Percentiles rank a stretch among this genome's conserved stretches.
phyloP scores from a whole-genome alignment of 169 alveolate genomes.

The Blepharisma undulans region DNA sequence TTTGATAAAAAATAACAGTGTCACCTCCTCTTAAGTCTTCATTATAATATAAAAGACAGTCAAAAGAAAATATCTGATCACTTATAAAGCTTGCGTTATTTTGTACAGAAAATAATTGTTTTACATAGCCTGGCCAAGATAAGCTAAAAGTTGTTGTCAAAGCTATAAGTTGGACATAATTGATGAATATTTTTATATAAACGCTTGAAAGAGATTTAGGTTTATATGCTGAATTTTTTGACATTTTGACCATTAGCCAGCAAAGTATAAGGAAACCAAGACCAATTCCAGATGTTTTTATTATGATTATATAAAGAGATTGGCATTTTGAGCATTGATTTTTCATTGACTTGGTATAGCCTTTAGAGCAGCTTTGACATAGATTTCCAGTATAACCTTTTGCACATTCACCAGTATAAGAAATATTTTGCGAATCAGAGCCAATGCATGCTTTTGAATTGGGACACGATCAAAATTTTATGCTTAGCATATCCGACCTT shows the following conservation, averaged over 20 bases:
- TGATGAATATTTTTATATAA: constrained; percentile 45
- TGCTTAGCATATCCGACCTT: constrained; percentile 43
- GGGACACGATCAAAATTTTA: constrained; percentile 45
- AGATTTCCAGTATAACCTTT: neutral
- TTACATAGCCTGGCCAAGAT: constrained; percentile 49
- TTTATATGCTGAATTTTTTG: constrained; percentile 14
- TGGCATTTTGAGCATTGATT: neutral
- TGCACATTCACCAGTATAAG: neutral
- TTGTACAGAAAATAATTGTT: constrained; percentile 19
- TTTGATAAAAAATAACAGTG: neutral
- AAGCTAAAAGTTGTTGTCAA: constrained; percentile 35
- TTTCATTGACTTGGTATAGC: neutral
- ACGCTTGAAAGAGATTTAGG: constrained; percentile 17
- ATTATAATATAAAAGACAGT: constrained; percentile 31
- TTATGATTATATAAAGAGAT: neutral
- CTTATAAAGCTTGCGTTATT: constrained; percentile 28
- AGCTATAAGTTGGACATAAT: constrained; percentile 39
- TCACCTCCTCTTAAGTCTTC: neutral
- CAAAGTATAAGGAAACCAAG: neutral
- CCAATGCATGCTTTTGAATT: constrained; percentile 27
- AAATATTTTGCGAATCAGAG: neutral
- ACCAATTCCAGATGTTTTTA: neutral
- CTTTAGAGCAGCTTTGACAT: neutral
- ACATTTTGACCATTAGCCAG: constrained; percentile 28
- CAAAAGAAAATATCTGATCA: constrained; percentile 45